A percentile compares a stretch with the other conserved stretches of the same genome.
These are phyloP conservation scores for Colletotrichum gigasporum DNA, from an alignment of 2,329 filamentous ascomycete genomes.

Conservation along the genomic window DNA sequence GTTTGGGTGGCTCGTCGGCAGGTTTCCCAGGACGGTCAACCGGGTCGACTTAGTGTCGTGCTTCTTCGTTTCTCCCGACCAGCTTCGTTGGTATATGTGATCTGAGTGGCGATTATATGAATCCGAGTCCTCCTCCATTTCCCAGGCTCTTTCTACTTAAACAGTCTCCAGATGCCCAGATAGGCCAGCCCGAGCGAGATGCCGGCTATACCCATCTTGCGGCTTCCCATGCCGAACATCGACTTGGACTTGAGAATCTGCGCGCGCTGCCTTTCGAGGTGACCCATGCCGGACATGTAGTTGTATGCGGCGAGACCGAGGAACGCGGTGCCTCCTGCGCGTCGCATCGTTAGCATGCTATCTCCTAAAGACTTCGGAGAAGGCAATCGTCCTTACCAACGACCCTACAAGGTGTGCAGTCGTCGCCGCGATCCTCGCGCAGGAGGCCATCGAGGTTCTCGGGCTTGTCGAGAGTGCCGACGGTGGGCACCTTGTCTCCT, in stretches of 20 bases:
- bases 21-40: too few relatives aligned
- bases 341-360: not conserved
- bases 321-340: conserved; percentile 76
- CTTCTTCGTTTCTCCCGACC: not conserved
- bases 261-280: conserved; percentile 73
- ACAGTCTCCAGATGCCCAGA: conserved; percentile 75
- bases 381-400: conserved; percentile 64
- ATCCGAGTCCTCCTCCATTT: not conserved
- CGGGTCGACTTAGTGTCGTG: too few relatives aligned
- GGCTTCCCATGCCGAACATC: conserved; percentile 76
- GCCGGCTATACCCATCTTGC: conserved; percentile 71
- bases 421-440: conserved; percentile 65
- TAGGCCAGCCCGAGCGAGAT: conserved; percentile 75
- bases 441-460: conserved; percentile 69
- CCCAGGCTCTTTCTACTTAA: conserved; percentile 54
- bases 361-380: not conserved
- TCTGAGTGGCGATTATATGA: conserved; percentile 7
- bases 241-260: conserved; percentile 75
- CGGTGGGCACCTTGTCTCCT: conserved; percentile 57
- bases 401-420: conserved; percentile 77
- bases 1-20: too few relatives aligned
- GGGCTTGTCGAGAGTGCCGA: conserved; percentile 66
- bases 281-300: conserved; percentile 77
- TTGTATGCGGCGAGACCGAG: conserved; percentile 80
- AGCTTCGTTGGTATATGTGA: not conserved